Evolutionary conservation across 2,329 filamentous ascomycete species (phyloP).

Genomic region (Colletotrichum karsti): DNA sequence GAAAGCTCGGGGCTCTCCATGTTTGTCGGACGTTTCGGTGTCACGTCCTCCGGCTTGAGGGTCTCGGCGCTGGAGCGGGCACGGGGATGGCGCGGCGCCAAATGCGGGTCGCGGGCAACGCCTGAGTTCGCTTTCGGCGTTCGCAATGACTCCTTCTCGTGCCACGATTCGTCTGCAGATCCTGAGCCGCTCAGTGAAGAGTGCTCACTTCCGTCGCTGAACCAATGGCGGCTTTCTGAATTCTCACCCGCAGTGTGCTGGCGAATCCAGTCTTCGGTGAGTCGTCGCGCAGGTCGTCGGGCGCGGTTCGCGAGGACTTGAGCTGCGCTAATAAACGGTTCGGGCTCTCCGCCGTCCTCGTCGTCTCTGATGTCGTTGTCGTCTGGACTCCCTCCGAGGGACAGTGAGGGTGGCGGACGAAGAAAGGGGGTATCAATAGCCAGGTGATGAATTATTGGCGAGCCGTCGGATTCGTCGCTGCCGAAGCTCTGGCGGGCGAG

Average conservation of each 20-base stretch:
- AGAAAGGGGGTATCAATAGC: constrained; percentile 71
- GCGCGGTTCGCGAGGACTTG: constrained; percentile 69
- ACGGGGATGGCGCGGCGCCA: constrained; percentile 47
- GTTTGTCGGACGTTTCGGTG: background rate
- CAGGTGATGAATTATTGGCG: constrained; percentile 68
- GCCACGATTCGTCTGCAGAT: constrained; percentile 57
- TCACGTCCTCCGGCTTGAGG: constrained; percentile 47
- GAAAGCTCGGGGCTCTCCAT: constrained; percentile 28
- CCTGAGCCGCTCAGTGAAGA: constrained; percentile 77
- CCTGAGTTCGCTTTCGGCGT: constrained; percentile 54
- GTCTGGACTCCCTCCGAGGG: constrained; percentile 38
- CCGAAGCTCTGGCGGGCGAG: constrained; percentile 61
- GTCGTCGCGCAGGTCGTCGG: constrained; percentile 65
- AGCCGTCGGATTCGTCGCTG: constrained; percentile 68
- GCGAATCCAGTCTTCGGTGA: constrained; percentile 88
- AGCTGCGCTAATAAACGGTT: constrained; percentile 59
- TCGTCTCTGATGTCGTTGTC: background rate
- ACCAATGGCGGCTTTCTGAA: constrained; percentile 50
- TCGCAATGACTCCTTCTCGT: constrained; percentile 55
- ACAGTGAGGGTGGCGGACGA: constrained; percentile 59
- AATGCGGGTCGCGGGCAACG: constrained; percentile 32
- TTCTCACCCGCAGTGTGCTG: constrained; percentile 78
- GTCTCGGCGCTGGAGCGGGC: constrained; percentile 66
- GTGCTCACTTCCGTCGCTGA: constrained; percentile 65
- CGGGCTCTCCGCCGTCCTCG: constrained; percentile 37